phyloP scores from a whole-genome alignment of 2,329 filamentous ascomycete genomes.

The Rhinocladiella mackenziei region DNA sequence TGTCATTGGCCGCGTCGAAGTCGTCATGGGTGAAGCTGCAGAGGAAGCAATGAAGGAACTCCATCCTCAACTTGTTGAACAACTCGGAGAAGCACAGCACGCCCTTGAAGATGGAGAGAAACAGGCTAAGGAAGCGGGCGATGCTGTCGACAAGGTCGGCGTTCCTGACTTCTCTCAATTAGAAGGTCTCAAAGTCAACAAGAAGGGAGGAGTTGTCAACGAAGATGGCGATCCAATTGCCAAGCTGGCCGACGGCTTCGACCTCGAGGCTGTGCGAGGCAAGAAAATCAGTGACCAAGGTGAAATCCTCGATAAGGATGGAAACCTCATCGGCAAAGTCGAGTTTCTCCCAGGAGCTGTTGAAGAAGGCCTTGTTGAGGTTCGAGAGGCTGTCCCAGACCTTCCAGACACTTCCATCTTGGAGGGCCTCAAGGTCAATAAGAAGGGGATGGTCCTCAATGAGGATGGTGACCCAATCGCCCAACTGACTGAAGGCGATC shows the following conservation, averaged over 20 bases:
- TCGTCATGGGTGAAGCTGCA: conserved; percentile 30
- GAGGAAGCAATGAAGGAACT: conserved; percentile 32
- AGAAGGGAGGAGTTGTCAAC: conserved; percentile 36
- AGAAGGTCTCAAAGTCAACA: conserved; percentile 54
- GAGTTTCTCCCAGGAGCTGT: conserved; percentile 31
- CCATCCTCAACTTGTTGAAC: conserved; percentile 29
- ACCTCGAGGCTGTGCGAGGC: conserved; percentile 31
- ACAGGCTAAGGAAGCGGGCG: conserved; percentile 24
- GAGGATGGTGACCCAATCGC: conserved; percentile 36
- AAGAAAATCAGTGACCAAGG: conserved; percentile 38
- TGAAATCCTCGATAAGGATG: conserved; percentile 47
- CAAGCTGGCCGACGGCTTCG: conserved; percentile 22
- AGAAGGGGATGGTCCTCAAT: conserved; percentile 39
- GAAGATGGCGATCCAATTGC: conserved; percentile 37
- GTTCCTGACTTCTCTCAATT: conserved; percentile 32
- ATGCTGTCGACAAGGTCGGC: conserved; percentile 32
- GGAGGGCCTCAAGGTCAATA: conserved; percentile 42
- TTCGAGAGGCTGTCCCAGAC: conserved; percentile 22
- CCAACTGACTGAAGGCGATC: conserved; percentile 32
- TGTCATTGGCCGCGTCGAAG: conserved; percentile 33
- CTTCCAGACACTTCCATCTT: conserved; percentile 31
- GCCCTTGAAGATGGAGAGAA: conserved; percentile 29
- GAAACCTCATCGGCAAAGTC: conserved; percentile 46
- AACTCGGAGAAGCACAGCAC: conserved; percentile 26
- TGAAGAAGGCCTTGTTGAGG: conserved; percentile 33